Base-by-base conservation (phyloP, 768 basidiomycete genomes). In the Trametes cingulata region DNA sequence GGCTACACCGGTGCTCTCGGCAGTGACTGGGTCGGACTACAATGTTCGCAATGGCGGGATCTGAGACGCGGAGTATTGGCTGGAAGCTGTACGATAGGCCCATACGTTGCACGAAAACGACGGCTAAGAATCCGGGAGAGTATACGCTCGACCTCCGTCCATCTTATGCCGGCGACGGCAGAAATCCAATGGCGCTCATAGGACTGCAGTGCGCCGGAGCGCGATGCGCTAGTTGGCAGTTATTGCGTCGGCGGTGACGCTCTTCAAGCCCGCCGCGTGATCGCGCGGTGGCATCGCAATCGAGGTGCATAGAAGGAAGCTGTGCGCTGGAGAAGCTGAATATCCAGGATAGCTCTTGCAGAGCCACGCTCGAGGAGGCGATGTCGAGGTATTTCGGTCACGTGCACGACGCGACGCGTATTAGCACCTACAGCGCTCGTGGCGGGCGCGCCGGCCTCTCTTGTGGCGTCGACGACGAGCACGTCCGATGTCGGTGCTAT, bases 21-120 rank as follows among this genome's bases (percentile, higher is more conserved):
- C 52, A 2, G 27, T 54, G 14, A 43, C 47, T 1, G 59, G 59
- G 3, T 42, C 46, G 22, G 52, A 60, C 20, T 60, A 49, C 33
- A 54, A 49, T 4, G 47, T 54, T 9, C 47, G 52, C 24, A 20
- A 60, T 35, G 59, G 59, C 13, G 59, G 59, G n/a, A 24, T 59
- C 2, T 48, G 20, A 24, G 25, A 22, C 19, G 13, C 13, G 50
- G 19, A 24, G 13, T 17, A 7, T 39, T 20, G 14, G 6, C 3
- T 25, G 46, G 49, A 50, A 17, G n/a, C n/a, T 10, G 27, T 12
- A 14, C 22, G 19, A 17, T 25, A 10, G 45, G 24, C 19, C 4
- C 15, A 25, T 25, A 19, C 45, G 13, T 25, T 24, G 4, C 24
- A 12, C 10, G n/a, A n/a, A n/a, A n/a, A n/a, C n/a, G n/a, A n/a